phyloP scores from a whole-genome alignment of 2,329 filamentous ascomycete species.

The Diplodia intermedia region DNA sequence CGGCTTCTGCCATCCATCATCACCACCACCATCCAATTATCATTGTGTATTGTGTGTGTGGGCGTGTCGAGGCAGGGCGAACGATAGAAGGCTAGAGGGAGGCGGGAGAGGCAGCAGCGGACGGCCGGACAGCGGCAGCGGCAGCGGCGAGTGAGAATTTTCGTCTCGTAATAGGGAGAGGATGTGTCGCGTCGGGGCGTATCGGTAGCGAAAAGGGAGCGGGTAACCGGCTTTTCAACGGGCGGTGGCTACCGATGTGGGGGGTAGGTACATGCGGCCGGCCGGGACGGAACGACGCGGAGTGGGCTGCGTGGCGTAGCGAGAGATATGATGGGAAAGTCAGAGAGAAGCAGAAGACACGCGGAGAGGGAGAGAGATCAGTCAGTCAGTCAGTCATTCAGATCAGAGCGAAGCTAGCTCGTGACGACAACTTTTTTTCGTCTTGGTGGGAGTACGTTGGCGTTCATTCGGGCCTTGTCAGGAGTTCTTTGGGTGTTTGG shows the following conservation, averaged over 20 bases:
- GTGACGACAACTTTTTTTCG: not conserved
- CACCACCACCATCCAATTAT: not conserved
- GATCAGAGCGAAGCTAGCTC: not conserved
- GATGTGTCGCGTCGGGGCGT: slow-evolving; percentile 10
- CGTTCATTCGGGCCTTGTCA: not conserved
- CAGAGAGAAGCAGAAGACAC: not conserved
- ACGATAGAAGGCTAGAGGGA: not conserved
- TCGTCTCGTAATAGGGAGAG: slow-evolving; percentile 18
- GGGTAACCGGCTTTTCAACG: not conserved
- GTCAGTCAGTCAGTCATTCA: not conserved
- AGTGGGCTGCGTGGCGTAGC: not conserved
- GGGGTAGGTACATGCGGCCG: not conserved
- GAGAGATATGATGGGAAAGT: not conserved
- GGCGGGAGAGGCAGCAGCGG: not conserved
- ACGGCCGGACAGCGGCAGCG: not conserved
- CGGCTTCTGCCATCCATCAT: not conserved
- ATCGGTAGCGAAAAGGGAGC: not conserved
- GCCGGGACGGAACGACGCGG: not conserved
- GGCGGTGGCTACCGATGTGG: not conserved
- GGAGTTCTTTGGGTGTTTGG: not conserved
- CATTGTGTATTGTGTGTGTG: not conserved
- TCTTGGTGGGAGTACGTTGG: not conserved
- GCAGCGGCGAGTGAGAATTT: not conserved
- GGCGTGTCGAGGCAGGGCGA: not conserved
- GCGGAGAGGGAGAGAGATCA: not conserved